Evolutionary conservation across 768 basidiomycete species (phyloP).

Genomic region (Rhizopogon roseolus): DNA sequence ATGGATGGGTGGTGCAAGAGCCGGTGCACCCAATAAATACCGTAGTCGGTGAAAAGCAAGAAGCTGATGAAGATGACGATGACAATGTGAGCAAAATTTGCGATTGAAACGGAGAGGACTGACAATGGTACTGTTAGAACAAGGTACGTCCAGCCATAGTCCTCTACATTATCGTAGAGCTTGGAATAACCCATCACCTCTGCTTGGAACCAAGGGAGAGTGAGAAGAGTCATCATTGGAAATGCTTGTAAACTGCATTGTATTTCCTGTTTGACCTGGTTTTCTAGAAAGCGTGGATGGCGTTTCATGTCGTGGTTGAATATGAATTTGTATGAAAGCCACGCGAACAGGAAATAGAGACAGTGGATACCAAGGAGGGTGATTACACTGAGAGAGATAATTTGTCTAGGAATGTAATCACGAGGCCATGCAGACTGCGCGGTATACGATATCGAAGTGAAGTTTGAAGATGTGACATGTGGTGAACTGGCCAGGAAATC

Average conservation of each 20-base stretch:
- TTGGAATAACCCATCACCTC: conserved; percentile 84
- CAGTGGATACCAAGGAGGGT: conserved; percentile 78
- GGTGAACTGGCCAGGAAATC: conserved; percentile 35
- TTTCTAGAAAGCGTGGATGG: conserved; percentile 89
- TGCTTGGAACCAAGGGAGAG: conserved; percentile 89
- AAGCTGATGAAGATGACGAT: conserved; percentile 38
- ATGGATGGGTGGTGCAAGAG: conserved; percentile 77
- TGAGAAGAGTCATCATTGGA: conserved; percentile 77
- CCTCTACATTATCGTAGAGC: conserved; percentile 72
- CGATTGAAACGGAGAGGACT: conserved; percentile 20
- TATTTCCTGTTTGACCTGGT: conserved; percentile 85
- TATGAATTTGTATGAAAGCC: conserved; percentile 74
- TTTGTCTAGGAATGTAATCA: conserved; percentile 75
- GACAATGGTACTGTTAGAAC: conserved; percentile 66
- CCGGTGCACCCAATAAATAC: conserved; percentile 97
- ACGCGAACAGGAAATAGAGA: conserved; percentile 89
- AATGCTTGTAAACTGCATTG: conserved; percentile 67
- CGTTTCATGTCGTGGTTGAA: conserved; percentile 96
- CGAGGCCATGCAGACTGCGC: conserved; percentile 78
- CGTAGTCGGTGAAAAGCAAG: conserved; percentile 85
- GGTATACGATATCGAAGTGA: conserved; percentile 30
- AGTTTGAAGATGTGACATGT: conserved; percentile 31
- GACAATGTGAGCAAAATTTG: not conserved
- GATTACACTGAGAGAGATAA: conserved; percentile 63
- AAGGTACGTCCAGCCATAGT: conserved; percentile 77